Conservation (phyloP, 331 rosid species). For the Saraca asoca region DNA sequence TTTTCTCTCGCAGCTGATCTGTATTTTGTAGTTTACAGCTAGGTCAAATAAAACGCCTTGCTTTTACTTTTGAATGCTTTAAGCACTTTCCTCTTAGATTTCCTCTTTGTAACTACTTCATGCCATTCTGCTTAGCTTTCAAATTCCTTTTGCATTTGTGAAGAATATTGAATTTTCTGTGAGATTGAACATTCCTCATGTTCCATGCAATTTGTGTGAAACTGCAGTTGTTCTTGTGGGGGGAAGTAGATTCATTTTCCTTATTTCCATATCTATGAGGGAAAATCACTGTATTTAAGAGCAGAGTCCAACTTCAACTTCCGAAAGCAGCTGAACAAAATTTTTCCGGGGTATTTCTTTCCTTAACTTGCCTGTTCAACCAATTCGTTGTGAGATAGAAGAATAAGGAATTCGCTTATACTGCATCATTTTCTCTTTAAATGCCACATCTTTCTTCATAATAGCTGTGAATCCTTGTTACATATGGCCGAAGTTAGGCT, state of each 20-base stretch:
- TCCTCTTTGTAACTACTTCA: constrained; percentile 14
- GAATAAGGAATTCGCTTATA: constrained; percentile 21
- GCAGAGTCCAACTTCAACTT: constrained; percentile 34
- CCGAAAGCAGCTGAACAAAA: constrained; percentile 26
- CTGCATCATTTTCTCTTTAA: constrained; percentile 31
- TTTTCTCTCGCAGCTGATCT: constrained; percentile 40
- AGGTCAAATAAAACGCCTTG: constrained; percentile 27
- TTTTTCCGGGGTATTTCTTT: constrained; percentile 26
- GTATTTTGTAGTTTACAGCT: constrained; percentile 35
- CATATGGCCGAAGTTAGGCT: constrained; percentile 75
- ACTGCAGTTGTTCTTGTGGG: constrained; percentile 33
- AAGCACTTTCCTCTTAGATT: constrained; percentile 19
- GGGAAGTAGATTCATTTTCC: constrained; percentile 34
- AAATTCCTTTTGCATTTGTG: constrained; percentile 15
- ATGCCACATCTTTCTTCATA: constrained; percentile 41
- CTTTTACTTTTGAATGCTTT: constrained; percentile 36
- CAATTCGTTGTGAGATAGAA: constrained; percentile 20
- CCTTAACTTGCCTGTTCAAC: constrained; percentile 27
- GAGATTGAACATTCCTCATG: constrained; percentile 32
- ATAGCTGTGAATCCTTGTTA: constrained; percentile 39
- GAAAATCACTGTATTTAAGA: constrained; percentile 21
- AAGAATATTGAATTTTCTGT: constrained; percentile 15
- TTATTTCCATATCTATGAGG: constrained; percentile 34
- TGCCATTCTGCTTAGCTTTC: constrained; percentile 29
- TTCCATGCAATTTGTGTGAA: constrained; percentile 33